These are phyloP conservation scores for Fragaria vesca DNA, from an alignment of 306 rosid species.

Conservation along the genomic window DNA sequence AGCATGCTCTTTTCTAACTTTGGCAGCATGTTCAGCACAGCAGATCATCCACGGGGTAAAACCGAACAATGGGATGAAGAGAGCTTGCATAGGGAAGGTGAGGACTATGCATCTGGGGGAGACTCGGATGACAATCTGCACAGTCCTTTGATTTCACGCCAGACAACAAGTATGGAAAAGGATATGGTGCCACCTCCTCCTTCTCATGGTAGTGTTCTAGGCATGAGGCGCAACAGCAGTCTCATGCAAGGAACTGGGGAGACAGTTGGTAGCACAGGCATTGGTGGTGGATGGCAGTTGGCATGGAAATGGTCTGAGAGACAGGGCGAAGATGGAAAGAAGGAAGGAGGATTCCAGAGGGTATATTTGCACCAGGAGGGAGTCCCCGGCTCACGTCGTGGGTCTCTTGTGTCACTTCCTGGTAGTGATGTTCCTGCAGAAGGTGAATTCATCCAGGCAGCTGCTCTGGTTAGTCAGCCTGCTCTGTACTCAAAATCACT, in stretches of 20 bases:
- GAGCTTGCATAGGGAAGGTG: constrained; percentile 69
- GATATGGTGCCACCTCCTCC: constrained; percentile 68
- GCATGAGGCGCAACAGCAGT: constrained; percentile 77
- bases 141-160: constrained; percentile 87
- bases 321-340: constrained; percentile 60
- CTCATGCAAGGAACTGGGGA: constrained; percentile 77
- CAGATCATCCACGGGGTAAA: constrained; percentile 59
- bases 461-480: constrained; percentile 90
- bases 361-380: constrained; percentile 81
- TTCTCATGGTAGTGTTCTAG: constrained; percentile 65
- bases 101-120: constrained; percentile 57
- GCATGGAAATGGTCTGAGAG: constrained; percentile 94
- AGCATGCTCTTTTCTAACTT: constrained; percentile 68
- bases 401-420: constrained; percentile 71
- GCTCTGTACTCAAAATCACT: constrained; percentile 76
- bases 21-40: constrained; percentile 84
- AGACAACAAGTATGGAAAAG: constrained; percentile 80
- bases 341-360: constrained; percentile 73
- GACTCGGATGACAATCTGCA: constrained; percentile 83
- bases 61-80: constrained; percentile 81
- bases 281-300: constrained; percentile 96
- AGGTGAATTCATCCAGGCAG: constrained; percentile 78
- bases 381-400: constrained; percentile 62
- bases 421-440: constrained; percentile 55
- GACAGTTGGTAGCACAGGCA: constrained; percentile 69